phyloP scores from a whole-genome alignment of 352 stramenopile species.

The Nothophytophthora sp. region DNA sequence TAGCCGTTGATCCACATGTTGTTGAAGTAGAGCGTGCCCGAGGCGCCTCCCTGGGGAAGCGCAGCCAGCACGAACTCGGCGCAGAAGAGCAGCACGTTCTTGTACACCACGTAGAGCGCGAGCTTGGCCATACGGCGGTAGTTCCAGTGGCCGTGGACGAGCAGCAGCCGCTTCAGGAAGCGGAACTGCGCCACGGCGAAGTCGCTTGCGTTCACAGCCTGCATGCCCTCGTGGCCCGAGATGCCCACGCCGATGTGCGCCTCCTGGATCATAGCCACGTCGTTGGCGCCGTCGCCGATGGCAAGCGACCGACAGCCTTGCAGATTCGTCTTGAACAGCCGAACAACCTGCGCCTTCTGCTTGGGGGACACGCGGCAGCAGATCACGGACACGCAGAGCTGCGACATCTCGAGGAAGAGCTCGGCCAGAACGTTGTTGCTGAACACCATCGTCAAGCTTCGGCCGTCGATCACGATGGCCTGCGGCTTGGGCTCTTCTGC shows the following conservation, averaged over 20 bases:
- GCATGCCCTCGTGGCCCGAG: constrained; percentile 98
- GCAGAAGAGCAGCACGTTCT: constrained; percentile 95
- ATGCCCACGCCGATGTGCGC: constrained; percentile 99
- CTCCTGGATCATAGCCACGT: constrained; percentile 99
- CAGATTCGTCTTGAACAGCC: constrained; percentile 86
- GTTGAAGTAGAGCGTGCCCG: constrained; percentile 84
- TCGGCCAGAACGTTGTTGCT: constrained; percentile 68
- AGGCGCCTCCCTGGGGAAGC: constrained; percentile 57
- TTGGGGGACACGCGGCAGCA: constrained; percentile 92
- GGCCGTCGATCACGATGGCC: constrained; percentile 78
- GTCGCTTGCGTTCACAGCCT: constrained; percentile 98
- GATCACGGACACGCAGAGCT: constrained; percentile 86
- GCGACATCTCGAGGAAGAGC: constrained; percentile 85
- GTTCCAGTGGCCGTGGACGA: constrained; percentile 99
- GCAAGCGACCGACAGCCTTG: constrained; percentile 89
- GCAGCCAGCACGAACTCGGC: constrained; percentile 90
- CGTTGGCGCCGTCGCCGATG: constrained; percentile 99
- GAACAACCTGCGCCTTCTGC: constrained; percentile 91
- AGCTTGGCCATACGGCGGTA: constrained; percentile 97
- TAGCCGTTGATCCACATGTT: constrained; percentile 94
- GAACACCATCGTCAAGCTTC: constrained; percentile 77
- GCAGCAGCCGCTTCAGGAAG: constrained; percentile 94
- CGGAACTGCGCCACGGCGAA: constrained; percentile 99
- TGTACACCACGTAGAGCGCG: constrained; percentile 99
- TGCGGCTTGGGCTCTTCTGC: constrained; percentile 25